Base-by-base conservation (phyloP, 768 basidiomycete genomes). In the Suillus hirtellus region DNA sequence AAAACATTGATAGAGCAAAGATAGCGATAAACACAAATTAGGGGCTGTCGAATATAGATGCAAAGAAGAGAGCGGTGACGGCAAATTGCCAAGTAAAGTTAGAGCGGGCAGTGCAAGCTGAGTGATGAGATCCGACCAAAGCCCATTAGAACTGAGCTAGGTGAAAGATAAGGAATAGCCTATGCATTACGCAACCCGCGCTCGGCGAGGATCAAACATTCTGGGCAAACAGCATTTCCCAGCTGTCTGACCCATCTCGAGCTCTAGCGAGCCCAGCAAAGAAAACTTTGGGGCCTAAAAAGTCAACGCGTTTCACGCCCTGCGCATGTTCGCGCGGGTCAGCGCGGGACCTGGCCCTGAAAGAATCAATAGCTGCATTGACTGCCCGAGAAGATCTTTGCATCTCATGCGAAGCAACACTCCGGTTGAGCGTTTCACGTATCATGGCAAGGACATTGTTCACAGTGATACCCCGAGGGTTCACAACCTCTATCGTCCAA, bases 291-390 rank as follows among this genome's bases (percentile, higher is more conserved):
- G 65, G 69, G 38, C 76, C 75, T 62, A 79, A 70, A 66, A 77
- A 77, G 66, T 79, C 78, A 40, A 79, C 72, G 69, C 77, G 66
- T 70, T 77, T 79, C 35, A 80, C 65, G 15, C 78, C 78, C 69
- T 79, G 78, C 68, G 66, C 65, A 70, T 65, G 72, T 70, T 79
- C 78, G 69, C 68, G 66, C 67, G 72, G 72, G 63, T 75, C 75
- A 67, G 72, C 62, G 60, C 34, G 53, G 12, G 70, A 68, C 65
- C 74, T 63, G 53, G 65, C 70, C 66, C 75, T 66, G 67, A 71
- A 76, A 50, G 67, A 75, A n/a, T 73, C 70, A 59, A 71, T 65
- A 65, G 66, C 74, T 52, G 56, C 66, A 71, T 68, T 69, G 58
- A 69, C 73, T 63, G 75, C 60, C 2, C 38, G 55, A 0, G 38